Evolutionary conservation across 2,329 filamentous ascomycete species (phyloP), one percentile per base, ranked within the genome.

Genomic region (Trichoderma koningiopsis): DNA sequence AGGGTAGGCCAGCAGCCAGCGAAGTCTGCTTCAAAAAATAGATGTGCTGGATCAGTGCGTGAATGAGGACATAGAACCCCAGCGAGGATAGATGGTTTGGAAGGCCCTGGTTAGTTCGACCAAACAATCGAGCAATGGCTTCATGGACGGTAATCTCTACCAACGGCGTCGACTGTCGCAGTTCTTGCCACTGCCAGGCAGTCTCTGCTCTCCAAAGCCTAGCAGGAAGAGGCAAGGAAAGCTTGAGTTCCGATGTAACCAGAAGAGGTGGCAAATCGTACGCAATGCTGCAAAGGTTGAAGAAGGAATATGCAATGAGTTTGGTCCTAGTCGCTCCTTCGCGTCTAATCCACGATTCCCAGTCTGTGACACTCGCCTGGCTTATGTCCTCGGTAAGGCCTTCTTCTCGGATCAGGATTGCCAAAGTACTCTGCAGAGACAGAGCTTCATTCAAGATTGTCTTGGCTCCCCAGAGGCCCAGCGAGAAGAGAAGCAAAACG

Each of bases 31-130:
- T 90, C 27, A 91, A 77, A 47, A 92, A 82, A 76, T 90, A 92
- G 19, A 93, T 89, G 71, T 92, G 89, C 73, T 93, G 91, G 13
- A 92, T 85, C 29, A 93, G 77, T 4, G 89, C 90, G 74, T 92
- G 90, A 3, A 93, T 90, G 40, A 93, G 81, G 8, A 92, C 86
- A 72, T 93, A 92, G 73, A 91, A 91, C 0, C 90, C 91, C 7
- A 91, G 78, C 0, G 88, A 87, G 0, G 87, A 88, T 68, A 88
- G 81, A 56, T 84, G 83, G 0, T 82, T 78, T 0, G 84, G 83
- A 0, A 85, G 80, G 0, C 80, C 81, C 71, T 86, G 83, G 1
- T 81, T 80, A 3, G 82, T 79, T 43, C 87, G 83, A 31, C 85
- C 82, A 43, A 90, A 82, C 0, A 90, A 79, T 52, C 85, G 80